phyloP scores from a whole-genome alignment of 768 basidiomycete genomes.

The Boletellus ananas region DNA sequence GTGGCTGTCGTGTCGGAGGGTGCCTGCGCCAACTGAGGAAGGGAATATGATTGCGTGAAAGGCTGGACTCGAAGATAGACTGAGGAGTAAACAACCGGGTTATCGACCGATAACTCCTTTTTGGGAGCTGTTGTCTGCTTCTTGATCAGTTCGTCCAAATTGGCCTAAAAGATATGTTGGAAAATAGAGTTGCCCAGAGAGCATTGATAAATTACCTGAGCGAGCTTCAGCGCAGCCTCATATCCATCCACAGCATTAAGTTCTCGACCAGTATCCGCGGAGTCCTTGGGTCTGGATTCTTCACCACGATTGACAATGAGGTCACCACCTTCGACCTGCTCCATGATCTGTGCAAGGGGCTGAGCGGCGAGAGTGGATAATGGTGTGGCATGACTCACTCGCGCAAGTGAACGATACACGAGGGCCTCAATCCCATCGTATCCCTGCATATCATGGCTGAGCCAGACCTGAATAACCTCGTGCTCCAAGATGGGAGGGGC shows the following conservation, averaged over 20 bases:
- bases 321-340: conserved; percentile 92
- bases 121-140: conserved; percentile 42
- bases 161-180: conserved; percentile 48
- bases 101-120: conserved; percentile 34
- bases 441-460: conserved; percentile 95
- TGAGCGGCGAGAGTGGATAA: conserved; percentile 3
- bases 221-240: conserved; percentile 77
- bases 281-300: conserved; percentile 66
- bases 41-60: conserved; percentile 55
- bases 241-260: conserved; percentile 82
- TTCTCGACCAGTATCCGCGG: conserved; percentile 49
- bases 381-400: conserved; percentile 46
- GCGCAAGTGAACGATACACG: conserved; percentile 82
- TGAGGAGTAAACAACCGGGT: conserved; percentile 80
- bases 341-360: conserved; percentile 64
- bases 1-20: conserved; percentile 25
- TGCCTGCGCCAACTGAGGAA: conserved; percentile 31
- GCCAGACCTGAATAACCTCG: conserved; percentile 94
- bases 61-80: conserved; percentile 95
- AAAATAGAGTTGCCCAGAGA: background rate
- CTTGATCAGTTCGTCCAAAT: conserved; percentile 73
- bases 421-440: conserved; percentile 93
- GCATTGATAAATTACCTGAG: conserved; percentile 53
- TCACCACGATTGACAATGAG: conserved; percentile 82
- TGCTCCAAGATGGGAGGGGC: conserved; percentile 98